Percentiles rank a stretch among this genome's conserved stretches.
Evolutionary conservation across 495 filamentous ascomycete species (phyloP).

Genomic region (Podospora comata): DNA sequence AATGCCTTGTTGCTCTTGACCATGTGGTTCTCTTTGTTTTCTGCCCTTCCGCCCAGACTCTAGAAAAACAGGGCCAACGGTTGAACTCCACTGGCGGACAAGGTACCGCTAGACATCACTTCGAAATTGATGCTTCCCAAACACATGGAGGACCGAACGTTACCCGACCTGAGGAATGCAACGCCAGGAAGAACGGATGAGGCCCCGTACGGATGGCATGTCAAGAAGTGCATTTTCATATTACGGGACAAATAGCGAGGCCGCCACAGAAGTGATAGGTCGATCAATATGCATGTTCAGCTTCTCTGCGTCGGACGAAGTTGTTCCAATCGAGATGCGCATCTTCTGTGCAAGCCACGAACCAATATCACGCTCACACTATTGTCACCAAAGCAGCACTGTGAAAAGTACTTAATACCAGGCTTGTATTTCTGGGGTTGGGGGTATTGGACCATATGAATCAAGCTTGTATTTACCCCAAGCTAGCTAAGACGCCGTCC

Average conservation of each 20-base stretch:
- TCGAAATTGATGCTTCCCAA: not conserved
- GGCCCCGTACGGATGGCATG: not conserved
- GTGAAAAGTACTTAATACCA: not conserved
- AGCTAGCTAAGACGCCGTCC: constrained; percentile 41
- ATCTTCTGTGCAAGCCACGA: not conserved
- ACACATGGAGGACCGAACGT: not conserved
- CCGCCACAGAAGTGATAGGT: not conserved
- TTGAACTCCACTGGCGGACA: not conserved
- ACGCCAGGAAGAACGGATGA: not conserved
- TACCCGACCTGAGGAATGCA: not conserved
- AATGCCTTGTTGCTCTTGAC: not conserved
- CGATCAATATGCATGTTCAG: not conserved
- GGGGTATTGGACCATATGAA: constrained; percentile 19
- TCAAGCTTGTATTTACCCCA: constrained; percentile 36
- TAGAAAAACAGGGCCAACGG: not conserved
- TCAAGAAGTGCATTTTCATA: not conserved
- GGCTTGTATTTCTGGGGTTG: constrained; percentile 23
- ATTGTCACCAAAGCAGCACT: not conserved
- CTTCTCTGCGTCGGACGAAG: not conserved
- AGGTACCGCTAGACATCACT: not conserved
- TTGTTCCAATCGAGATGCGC: not conserved
- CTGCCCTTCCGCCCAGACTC: not conserved
- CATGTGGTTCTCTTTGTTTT: too few species aligned
- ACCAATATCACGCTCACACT: not conserved
- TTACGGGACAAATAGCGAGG: not conserved